phyloP scores from a whole-genome alignment of 805 yeast species.

The Wickerhamiella cacticola region DNA sequence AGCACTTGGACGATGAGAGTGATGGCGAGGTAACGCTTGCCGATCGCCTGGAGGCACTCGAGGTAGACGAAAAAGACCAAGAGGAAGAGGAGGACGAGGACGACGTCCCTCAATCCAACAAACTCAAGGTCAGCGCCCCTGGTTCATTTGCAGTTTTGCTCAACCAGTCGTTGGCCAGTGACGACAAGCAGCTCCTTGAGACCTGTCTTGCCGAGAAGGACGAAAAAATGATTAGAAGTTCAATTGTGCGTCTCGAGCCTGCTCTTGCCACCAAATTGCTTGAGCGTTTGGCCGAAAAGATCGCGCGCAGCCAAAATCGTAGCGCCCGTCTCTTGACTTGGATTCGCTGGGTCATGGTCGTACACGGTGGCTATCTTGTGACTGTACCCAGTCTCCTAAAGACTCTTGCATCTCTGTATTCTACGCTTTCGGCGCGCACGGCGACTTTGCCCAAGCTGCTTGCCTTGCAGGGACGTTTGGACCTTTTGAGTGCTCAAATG shows the following conservation, averaged over 20 bases:
- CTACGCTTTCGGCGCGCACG: conserved; percentile 44
- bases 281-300: conserved; percentile 36
- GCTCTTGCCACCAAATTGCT: conserved; percentile 35
- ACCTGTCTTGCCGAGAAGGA: conserved; percentile 53
- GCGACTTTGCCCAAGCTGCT: conserved; percentile 53
- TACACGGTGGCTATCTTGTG: conserved; percentile 54
- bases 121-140: conserved; percentile 27
- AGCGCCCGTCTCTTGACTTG: conserved; percentile 45
- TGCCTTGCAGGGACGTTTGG: conserved; percentile 76
- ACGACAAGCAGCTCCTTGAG: conserved; percentile 77
- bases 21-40: conserved; percentile 33
- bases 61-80: conserved; percentile 15
- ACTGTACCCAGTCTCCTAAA: conserved; percentile 41
- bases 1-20: conserved; percentile 27
- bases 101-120: conserved; percentile 14
- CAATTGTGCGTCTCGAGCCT: conserved; percentile 44
- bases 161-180: conserved; percentile 75
- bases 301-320: conserved; percentile 44
- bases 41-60: conserved; percentile 31
- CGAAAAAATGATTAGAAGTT: conserved; percentile 40
- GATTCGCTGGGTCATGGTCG: conserved; percentile 69
- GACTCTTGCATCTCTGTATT: conserved; percentile 45
- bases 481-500: conserved; percentile 64
- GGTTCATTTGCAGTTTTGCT: conserved; percentile 77
- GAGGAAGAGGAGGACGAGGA: conserved; percentile 18